Base-by-base conservation (phyloP, 768 basidiomycete genomes). In the Crepidotus variabilis region DNA sequence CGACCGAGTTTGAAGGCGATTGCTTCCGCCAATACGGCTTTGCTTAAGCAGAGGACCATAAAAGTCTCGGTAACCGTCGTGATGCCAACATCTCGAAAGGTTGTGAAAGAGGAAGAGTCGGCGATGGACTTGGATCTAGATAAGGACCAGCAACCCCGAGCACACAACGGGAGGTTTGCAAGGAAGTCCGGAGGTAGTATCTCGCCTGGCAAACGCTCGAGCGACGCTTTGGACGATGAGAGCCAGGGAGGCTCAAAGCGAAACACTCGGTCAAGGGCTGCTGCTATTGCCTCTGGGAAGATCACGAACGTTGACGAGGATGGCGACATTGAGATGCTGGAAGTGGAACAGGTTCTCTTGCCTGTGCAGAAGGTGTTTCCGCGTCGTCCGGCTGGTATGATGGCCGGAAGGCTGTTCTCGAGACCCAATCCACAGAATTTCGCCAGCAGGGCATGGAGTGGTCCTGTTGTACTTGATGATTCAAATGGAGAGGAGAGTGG, bases 121-220 rank as follows among this genome's bases (percentile, higher is more conserved):
- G 60, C 61, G 43, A 57, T 67, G 32, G 73, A 77, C 28, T 75
- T 78, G 62, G 75, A 77, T 2, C 67, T 16, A 11, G 39, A 43
- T 20, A 43, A 43, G 39, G 39, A 43, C 39, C 39, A 43, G 39
- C 87, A 88, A 62, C 87, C 87, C 1, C 77, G 87, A 56, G 80
- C 83, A 52, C 70, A 69, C 16, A 87, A 88, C 59, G 87, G 87
- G 45, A 76, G 85, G 16, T 88, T 89, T 60, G 85, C 85, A 34
- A 84, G 80, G 72, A 87, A 87, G 66, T 74, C 71, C 34, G 72
- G 71, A 63, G 28, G 28, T 28, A 28, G 28, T 28, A 3, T 28
- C 28, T 28, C 28, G 8, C 54, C 64, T 72, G 57, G 73, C 76
- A 62, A 77, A 68, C 58, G 24, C 23, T 48, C 14, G 55, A 56